Conservation (phyloP, 2,329 filamentous ascomycete species). For the Cladobotryum protrusum region DNA sequence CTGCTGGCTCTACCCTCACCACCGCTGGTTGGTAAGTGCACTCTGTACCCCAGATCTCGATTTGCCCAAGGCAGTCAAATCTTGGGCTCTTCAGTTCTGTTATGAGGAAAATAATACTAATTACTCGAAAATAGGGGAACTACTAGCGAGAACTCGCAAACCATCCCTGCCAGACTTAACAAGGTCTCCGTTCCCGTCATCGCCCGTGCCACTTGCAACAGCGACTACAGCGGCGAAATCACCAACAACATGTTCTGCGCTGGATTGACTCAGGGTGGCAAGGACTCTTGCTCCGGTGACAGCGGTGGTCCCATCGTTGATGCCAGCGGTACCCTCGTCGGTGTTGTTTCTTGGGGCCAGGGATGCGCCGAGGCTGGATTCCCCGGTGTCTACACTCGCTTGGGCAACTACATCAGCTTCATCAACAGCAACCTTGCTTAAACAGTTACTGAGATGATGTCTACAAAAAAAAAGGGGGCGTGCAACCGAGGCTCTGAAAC, state of each 20-base stretch:
- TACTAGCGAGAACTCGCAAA: slow-evolving; percentile 13
- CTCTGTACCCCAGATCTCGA: too few species aligned
- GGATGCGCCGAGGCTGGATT: slow-evolving; percentile 22
- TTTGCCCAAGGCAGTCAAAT: not conserved
- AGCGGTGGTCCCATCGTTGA: slow-evolving; percentile 26
- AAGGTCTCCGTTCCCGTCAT: slow-evolving; percentile 28
- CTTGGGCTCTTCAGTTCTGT: not conserved
- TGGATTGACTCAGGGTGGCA: slow-evolving; percentile 20
- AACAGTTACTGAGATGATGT: not conserved
- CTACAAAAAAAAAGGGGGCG: too few species aligned
- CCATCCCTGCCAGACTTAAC: slow-evolving; percentile 16
- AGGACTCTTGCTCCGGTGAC: slow-evolving; percentile 28
- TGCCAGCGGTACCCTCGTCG: slow-evolving; percentile 17
- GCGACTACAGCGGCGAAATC: slow-evolving; percentile 18
- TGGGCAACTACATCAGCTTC: slow-evolving; percentile 21
- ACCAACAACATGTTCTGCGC: slow-evolving; percentile 29
- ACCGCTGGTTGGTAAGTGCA: slow-evolving; percentile 24
- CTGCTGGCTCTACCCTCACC: slow-evolving; percentile 14
- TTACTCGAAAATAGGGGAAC: slow-evolving; percentile 16
- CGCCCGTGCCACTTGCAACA: slow-evolving; percentile 20
- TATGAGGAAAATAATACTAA: not conserved
- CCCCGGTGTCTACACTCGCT: slow-evolving; percentile 24
- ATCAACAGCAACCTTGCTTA: slow-evolving; percentile 16
- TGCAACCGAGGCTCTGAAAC: too few species aligned
- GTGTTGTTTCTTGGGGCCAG: slow-evolving; percentile 26